Conservation (phyloP, 805 yeast species). For the Saccharomycopsis oosterbeekiorum region DNA sequence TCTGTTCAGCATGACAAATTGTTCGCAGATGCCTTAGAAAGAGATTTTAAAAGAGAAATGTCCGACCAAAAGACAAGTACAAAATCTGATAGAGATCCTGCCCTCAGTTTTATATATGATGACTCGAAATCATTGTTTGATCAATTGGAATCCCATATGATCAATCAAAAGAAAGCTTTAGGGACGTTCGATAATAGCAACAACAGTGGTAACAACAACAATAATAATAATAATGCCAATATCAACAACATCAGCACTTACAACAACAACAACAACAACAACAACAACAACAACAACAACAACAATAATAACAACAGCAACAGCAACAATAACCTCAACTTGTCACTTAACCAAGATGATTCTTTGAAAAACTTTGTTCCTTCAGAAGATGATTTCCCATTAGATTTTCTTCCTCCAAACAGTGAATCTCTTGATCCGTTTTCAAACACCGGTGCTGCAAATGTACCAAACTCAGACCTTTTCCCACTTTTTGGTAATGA, state of each 20-base stretch:
- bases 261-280: background rate
- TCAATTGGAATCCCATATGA: constrained; percentile 40
- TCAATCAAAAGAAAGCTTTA: constrained; percentile 22
- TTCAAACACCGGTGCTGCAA: background rate
- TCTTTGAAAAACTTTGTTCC: constrained; percentile 20
- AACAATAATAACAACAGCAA: too few species aligned
- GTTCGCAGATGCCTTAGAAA: constrained; percentile 86
- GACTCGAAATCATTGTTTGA: constrained; percentile 39
- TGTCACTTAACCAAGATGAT: constrained; percentile 11
- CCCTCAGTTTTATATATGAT: constrained; percentile 65
- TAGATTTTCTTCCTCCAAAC: constrained; percentile 50
- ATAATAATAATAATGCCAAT: background rate
- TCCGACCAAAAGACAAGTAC: constrained; percentile 60
- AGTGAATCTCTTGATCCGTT: constrained; percentile 18
- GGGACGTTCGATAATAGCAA: constrained; percentile 1
- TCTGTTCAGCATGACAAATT: constrained; percentile 89
- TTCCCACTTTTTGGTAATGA: background rate
- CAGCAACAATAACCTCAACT: background rate
- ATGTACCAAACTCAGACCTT: background rate
- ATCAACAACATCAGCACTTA: background rate
- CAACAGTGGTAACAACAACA: background rate
- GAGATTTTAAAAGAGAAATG: constrained; percentile 77
- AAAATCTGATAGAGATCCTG: constrained; percentile 63
- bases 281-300: background rate
- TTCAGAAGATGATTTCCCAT: constrained; percentile 59